Evolutionary conservation across 371 early-diverging fungal genomes (phyloP).

Genomic region (Haplosporangium sp.): DNA sequence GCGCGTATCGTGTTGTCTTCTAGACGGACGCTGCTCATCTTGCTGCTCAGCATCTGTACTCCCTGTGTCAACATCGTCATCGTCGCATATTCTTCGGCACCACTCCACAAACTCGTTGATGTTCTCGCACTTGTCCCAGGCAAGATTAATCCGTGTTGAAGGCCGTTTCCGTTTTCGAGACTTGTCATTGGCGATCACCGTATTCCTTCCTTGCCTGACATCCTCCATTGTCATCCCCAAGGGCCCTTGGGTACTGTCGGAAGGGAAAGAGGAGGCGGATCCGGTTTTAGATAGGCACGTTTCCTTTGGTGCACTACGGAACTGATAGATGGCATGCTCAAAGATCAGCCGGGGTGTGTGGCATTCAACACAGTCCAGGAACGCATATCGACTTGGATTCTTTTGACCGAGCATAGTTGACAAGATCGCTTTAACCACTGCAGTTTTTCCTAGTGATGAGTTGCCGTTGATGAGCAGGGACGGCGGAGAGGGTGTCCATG

Average conservation of each 20-base stretch:
- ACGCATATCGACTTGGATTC: constrained; percentile 58
- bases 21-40: neutral
- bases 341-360: constrained; percentile 80
- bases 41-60: neutral
- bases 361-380: constrained; percentile 79
- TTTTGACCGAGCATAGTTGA: constrained; percentile 44
- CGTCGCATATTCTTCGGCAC: constrained; percentile 49
- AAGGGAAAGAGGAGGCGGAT: neutral
- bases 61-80: constrained; percentile 6
- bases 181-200: neutral
- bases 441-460: constrained; percentile 83
- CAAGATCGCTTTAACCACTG: constrained; percentile 62
- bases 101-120: constrained; percentile 75
- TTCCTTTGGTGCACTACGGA: constrained; percentile 59
- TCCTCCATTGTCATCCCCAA: neutral
- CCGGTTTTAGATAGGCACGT: neutral
- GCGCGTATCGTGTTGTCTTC: constrained; percentile 24
- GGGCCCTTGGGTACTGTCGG: neutral
- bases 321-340: constrained; percentile 75
- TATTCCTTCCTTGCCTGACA: neutral
- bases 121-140: constrained; percentile 67
- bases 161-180: constrained; percentile 20
- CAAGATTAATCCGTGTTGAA: neutral
- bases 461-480: constrained; percentile 74
- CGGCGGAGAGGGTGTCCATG: constrained; percentile 57